Conservation (phyloP, 768 basidiomycete genomes). For the Boletus vermiculosoides region DNA sequence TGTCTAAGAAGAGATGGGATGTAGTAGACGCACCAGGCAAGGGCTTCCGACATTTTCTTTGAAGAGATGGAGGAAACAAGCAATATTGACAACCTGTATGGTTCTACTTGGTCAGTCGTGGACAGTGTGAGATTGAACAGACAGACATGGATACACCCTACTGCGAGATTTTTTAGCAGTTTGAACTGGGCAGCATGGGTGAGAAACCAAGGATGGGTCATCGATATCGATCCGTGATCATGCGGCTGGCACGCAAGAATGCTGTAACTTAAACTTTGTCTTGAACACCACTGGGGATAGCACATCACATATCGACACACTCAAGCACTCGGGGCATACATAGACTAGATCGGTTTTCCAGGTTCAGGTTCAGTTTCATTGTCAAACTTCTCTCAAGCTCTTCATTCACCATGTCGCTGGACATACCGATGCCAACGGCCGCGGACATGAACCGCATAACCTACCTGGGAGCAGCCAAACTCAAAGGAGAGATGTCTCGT, state of each 20-base stretch:
- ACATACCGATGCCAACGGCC: conserved; percentile 23
- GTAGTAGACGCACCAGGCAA: conserved; percentile 43
- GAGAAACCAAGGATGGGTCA: conserved; percentile 20
- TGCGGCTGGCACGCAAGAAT: neutral
- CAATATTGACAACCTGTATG: conserved; percentile 53
- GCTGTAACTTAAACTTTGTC: neutral
- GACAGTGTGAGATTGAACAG: neutral
- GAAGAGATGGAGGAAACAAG: conserved; percentile 61
- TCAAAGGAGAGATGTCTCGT: conserved; percentile 27
- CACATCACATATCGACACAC: neutral
- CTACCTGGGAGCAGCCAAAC: conserved; percentile 28
- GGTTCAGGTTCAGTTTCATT: neutral
- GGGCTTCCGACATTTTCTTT: conserved; percentile 57
- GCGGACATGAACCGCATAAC: conserved; percentile 29
- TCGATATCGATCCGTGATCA: conserved; percentile 2
- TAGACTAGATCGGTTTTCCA: neutral
- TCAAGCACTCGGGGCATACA: neutral
- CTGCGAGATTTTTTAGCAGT: conserved; percentile 21
- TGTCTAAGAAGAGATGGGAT: neutral
- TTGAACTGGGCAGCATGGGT: conserved; percentile 8
- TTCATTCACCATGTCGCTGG: conserved; percentile 17
- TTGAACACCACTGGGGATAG: neutral
- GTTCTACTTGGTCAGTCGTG: conserved; percentile 1
- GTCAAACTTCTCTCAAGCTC: neutral
- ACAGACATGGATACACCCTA: conserved; percentile 31